phyloP scores from a whole-genome alignment of 2,329 filamentous ascomycete species.

The Paracoccidioides brasiliensis region DNA sequence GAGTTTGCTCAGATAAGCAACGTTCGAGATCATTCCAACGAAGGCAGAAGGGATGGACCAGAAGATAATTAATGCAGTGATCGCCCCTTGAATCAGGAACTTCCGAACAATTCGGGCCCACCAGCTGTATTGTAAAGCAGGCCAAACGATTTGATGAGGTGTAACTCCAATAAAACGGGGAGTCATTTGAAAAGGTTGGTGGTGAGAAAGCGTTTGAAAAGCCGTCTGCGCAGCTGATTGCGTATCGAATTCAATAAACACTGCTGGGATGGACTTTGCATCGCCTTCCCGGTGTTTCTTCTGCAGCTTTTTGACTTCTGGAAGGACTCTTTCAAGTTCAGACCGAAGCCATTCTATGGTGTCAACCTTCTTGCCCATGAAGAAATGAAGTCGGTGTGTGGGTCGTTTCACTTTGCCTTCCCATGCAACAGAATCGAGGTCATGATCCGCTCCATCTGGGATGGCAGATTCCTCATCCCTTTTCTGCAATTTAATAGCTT shows the following conservation, averaged over 20 bases:
- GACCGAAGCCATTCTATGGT: constrained; percentile 75
- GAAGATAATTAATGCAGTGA: constrained; percentile 70
- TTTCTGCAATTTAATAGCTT: constrained; percentile 36
- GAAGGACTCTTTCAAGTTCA: constrained; percentile 58
- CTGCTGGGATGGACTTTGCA: constrained; percentile 54
- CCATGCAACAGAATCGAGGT: constrained; percentile 20
- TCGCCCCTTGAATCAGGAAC: constrained; percentile 54
- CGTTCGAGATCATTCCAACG: constrained; percentile 78
- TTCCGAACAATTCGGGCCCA: constrained; percentile 66
- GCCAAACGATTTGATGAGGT: constrained; percentile 82
- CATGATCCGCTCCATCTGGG: constrained; percentile 9
- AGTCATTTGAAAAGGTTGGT: constrained; percentile 74
- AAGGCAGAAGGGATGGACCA: constrained; percentile 66
- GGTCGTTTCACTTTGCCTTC: constrained; percentile 46
- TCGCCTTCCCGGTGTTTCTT: constrained; percentile 50
- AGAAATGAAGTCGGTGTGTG: constrained; percentile 52
- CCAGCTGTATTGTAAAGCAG: constrained; percentile 66
- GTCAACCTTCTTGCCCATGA: constrained; percentile 74
- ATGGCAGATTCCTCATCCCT: constrained; percentile 9
- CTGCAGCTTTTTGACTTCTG: constrained; percentile 55
- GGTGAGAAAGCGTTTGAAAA: constrained; percentile 71
- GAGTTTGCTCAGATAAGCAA: constrained; percentile 48
- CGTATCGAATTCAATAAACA: constrained; percentile 78
- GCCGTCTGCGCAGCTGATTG: constrained; percentile 77
- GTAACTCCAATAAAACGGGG: constrained; percentile 75